phyloP scores from a whole-genome alignment of 352 stramenopile species.

The Pythium coloratum region DNA sequence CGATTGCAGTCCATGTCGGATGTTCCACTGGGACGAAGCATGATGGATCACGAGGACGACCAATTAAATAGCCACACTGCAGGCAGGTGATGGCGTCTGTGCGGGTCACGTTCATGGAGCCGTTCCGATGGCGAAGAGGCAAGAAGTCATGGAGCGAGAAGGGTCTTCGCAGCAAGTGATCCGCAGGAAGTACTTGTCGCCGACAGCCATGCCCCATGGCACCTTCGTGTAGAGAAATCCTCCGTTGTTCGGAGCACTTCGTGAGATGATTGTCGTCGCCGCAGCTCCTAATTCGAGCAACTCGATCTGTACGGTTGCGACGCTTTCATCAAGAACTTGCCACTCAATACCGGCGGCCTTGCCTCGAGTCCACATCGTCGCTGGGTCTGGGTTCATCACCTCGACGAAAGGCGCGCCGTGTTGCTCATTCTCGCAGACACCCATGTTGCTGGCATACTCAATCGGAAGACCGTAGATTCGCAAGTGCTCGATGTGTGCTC shows the following conservation, averaged over 20 bases:
- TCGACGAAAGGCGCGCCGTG: slow-evolving; percentile 42
- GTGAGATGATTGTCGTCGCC: slow-evolving; percentile 66
- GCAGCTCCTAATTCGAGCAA: slow-evolving; percentile 62
- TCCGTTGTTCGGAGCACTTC: slow-evolving; percentile 62
- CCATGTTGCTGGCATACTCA: slow-evolving; percentile 13
- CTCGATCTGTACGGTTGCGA: slow-evolving; percentile 62
- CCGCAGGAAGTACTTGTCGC: slow-evolving; percentile 77
- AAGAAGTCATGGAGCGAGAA: slow-evolving; percentile 57
- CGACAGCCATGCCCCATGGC: slow-evolving; percentile 81
- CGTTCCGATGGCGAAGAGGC: slow-evolving; percentile 71
- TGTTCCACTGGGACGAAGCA: neutral
- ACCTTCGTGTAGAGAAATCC: slow-evolving; percentile 73
- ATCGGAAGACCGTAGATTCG: slow-evolving; percentile 43
- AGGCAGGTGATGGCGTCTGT: neutral
- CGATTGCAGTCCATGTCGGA: neutral
- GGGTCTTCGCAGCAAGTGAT: slow-evolving; percentile 45
- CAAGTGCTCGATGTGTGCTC: slow-evolving; percentile 52
- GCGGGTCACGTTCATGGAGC: slow-evolving; percentile 27
- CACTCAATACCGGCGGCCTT: slow-evolving; percentile 74
- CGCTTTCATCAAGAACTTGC: slow-evolving; percentile 54
- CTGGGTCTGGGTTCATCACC: slow-evolving; percentile 36
- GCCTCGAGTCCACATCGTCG: slow-evolving; percentile 73
- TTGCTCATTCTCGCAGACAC: slow-evolving; percentile 28
- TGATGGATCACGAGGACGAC: neutral
- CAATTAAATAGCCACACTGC: neutral